Percentiles rank a stretch among this genome's conserved stretches.
Conservation (phyloP, 495 filamentous ascomycete genomes). For the Trichoderma asperelloides region DNA sequence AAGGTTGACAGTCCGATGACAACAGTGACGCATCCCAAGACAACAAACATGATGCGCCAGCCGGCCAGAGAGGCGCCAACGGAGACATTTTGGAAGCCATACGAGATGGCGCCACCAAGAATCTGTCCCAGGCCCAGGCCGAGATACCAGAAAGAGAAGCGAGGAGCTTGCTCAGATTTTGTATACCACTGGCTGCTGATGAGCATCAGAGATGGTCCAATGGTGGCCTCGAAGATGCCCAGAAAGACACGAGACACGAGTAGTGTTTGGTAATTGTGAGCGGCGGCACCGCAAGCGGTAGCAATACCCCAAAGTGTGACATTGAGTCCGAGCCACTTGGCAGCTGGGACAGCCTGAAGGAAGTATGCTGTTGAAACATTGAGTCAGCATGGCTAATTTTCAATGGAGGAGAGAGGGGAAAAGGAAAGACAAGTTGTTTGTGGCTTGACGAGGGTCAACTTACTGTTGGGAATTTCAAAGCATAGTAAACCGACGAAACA, state of each 20-base stretch:
- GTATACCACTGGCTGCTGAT: conserved; percentile 53
- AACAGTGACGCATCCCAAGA: conserved; percentile 46
- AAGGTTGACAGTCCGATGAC: conserved; percentile 35
- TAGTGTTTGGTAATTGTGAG: conserved; percentile 25
- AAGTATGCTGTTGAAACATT: conserved; percentile 6
- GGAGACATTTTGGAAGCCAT: conserved; percentile 49
- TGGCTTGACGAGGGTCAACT: background rate
- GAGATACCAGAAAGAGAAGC: conserved; percentile 57
- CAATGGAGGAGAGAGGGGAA: background rate
- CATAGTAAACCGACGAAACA: conserved; percentile 24
- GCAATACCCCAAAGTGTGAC: conserved; percentile 41
- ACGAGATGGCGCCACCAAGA: conserved; percentile 51
- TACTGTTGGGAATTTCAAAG: conserved; percentile 29
- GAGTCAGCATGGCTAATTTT: background rate
- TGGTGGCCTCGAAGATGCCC: conserved; percentile 55
- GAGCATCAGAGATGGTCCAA: conserved; percentile 50
- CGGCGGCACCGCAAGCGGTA: conserved; percentile 30
- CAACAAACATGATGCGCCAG: conserved; percentile 57
- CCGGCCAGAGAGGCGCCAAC: conserved; percentile 34
- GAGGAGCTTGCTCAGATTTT: conserved; percentile 48
- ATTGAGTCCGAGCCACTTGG: conserved; percentile 48
- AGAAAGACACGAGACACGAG: conserved; percentile 45
- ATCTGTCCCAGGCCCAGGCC: conserved; percentile 56
- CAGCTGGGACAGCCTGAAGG: conserved; percentile 45
- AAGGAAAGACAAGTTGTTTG: background rate